Evolutionary conservation across 345 rosid species (phyloP), one percentile per base, ranked within the genome.

Genomic region (Aethionema arabicum): DNA sequence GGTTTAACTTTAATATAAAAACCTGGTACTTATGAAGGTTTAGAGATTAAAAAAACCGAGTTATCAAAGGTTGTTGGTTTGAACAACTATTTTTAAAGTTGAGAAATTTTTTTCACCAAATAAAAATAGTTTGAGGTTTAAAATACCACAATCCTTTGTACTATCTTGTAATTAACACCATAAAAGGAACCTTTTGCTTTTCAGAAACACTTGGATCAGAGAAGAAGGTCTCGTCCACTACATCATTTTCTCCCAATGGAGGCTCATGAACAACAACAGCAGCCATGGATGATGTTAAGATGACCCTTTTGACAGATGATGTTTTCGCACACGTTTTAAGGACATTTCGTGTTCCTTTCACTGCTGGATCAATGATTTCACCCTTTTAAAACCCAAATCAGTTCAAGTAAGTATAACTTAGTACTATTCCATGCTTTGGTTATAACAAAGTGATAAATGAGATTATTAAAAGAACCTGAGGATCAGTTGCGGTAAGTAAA

Each of bases 171-270:
- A 47, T 14, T 11, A n/a, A 21, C 14, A 47, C 3, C 5, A 37
- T 10, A 29, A 31, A 4, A 30, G 39, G 37, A 11, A 66, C 72
- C 71, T 61, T 32, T 32, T 39, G 39, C 12, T 67, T 32, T 59
- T 43, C 38, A 38, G 65, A 73, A 15, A 69, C 33, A 13, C 9
- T 44, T 11, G 69, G 66, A 61, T 76, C 67, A 2, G 80, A 76
- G 39, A 60, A 65, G 74, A 80, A 76, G 49, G 66, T 74, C 64
- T 79, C 83, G 27, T 76, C 79, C n/a, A 79, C 66, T 12, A 65
- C 14, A 3, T 55, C 33, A 10, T 72, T 70, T 0, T 63, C 41
- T 21, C 53, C 47, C 1, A 61, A 32, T 45, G 73, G 73, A 31
- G 27, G 74, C 63, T 56, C 71, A 3, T 44, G 74, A 52, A 10